These are phyloP conservation scores for Trichothecium roseum DNA, from an alignment of 2,329 filamentous ascomycete genomes.

Conservation along the genomic window DNA sequence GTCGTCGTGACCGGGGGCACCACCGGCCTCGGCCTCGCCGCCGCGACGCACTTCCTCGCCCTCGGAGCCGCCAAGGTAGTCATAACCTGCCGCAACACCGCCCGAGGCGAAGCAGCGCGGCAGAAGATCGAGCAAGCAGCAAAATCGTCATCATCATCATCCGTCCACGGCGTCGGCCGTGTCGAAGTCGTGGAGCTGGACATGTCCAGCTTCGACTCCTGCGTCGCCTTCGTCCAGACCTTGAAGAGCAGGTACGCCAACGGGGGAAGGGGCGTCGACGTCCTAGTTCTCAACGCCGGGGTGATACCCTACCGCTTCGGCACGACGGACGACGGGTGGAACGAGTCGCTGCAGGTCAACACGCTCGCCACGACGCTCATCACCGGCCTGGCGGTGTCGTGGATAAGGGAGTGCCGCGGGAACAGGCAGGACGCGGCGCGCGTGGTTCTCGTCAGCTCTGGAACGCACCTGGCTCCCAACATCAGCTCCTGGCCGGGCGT, in stretches of 20 bases:
- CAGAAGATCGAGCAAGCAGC: conserved; percentile 17
- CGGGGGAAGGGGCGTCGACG: conserved; percentile 7
- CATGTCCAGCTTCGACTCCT: neutral
- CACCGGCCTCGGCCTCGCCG: conserved; percentile 27
- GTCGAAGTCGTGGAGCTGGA: neutral
- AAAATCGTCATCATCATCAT: no score
- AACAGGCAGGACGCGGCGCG: neutral
- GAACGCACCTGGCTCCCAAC: neutral
- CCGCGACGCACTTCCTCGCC: conserved; percentile 26
- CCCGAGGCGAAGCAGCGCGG: conserved; percentile 26
- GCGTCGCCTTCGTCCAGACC: neutral
- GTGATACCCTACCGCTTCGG: conserved; percentile 8
- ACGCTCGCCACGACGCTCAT: conserved; percentile 44
- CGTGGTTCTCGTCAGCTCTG: neutral
- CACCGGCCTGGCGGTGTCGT: conserved; percentile 30
- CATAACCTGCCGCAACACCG: conserved; percentile 25
- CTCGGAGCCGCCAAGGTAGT: conserved; percentile 27
- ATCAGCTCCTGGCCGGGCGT: neutral
- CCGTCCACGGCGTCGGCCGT: neutral
- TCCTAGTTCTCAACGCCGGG: conserved; percentile 18
- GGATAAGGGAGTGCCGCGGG: conserved; percentile 2
- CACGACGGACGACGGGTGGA: conserved; percentile 29
- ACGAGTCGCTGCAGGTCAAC: conserved; percentile 46
- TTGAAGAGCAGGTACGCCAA: neutral
- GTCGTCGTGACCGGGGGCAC: conserved; percentile 31